Percentiles rank a stretch among this genome's conserved stretches.
Evolutionary conservation across 1,284 basidiomycete species (phyloP).

Genomic region (Phellopilus nigrolimitatus): DNA sequence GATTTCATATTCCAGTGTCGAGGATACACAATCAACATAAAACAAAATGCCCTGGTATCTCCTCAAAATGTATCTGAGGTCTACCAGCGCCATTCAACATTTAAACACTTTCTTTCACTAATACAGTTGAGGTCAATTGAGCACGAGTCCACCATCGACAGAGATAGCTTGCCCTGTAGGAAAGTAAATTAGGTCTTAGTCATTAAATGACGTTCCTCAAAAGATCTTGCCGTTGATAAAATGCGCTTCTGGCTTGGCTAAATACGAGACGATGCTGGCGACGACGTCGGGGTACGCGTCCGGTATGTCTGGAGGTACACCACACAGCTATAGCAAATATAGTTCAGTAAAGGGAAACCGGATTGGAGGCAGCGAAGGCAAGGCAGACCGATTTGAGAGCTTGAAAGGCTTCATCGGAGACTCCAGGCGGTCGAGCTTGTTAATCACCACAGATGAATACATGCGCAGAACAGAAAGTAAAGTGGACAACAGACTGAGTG

Average conservation of each 20-base stretch:
- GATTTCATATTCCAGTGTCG: too few relatives aligned
- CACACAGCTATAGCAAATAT: not conserved
- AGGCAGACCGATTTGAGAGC: too few relatives aligned
- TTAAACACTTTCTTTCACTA: too few relatives aligned
- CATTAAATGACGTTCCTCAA: not conserved
- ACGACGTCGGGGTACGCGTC: constrained; percentile 7
- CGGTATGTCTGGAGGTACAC: not conserved
- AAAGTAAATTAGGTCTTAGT: not conserved
- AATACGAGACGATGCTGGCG: constrained; percentile 12
- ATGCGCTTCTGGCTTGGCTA: constrained; percentile 12
- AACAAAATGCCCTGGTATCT: too few relatives aligned
- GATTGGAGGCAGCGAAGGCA: too few relatives aligned
- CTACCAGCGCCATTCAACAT: too few relatives aligned
- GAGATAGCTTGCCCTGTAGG: constrained; percentile 11
- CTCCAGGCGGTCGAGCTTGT: not conserved
- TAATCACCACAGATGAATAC: too few relatives aligned
- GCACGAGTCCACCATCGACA: constrained; percentile 12
- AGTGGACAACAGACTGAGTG: constrained; percentile 1
- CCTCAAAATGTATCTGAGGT: too few relatives aligned
- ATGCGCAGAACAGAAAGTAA: not conserved
- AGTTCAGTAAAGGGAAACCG: not conserved
- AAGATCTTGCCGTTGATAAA: constrained; percentile 10
- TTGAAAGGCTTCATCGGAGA: not conserved
- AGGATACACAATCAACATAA: too few relatives aligned
- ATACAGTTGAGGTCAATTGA: not conserved